These are phyloP conservation scores for Diaporthe sp. DNA, from an alignment of 2,329 filamentous ascomycete genomes.

Conservation along the genomic window DNA sequence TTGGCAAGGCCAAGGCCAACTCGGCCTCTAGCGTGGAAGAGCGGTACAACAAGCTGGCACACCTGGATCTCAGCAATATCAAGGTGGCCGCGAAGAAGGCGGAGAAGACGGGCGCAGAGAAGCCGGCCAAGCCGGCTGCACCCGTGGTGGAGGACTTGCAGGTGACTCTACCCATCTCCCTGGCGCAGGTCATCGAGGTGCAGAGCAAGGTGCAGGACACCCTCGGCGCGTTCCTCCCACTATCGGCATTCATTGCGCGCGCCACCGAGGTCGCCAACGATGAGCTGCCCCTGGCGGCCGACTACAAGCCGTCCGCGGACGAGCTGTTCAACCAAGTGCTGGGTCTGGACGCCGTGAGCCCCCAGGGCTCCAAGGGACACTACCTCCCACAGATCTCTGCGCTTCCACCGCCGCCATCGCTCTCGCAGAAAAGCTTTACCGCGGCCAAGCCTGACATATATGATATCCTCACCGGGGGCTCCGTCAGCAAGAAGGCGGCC, in stretches of 20 bases:
- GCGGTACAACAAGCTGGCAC: constrained; percentile 80
- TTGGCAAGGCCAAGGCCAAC: constrained; percentile 81
- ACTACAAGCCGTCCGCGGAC: constrained; percentile 76
- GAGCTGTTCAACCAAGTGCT: constrained; percentile 93
- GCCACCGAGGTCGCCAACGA: constrained; percentile 92
- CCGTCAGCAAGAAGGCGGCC: constrained; percentile 46
- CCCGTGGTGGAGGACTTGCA: constrained; percentile 64
- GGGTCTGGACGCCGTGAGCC: constrained; percentile 69
- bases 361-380: constrained; percentile 69
- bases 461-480: constrained; percentile 76
- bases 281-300: constrained; percentile 78
- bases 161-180: constrained; percentile 81
- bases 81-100: constrained; percentile 76
- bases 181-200: constrained; percentile 82
- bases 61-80: constrained; percentile 96
- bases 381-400: constrained; percentile 80
- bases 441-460: constrained; percentile 80
- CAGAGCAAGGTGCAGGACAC: constrained; percentile 85
- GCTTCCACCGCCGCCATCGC: constrained; percentile 62
- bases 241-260: constrained; percentile 88
- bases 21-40: constrained; percentile 80
- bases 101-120: constrained; percentile 51
- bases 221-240: constrained; percentile 83
- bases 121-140: constrained; percentile 54
- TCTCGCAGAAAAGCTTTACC: constrained; percentile 52